These are phyloP conservation scores for Globisporangium middletonii DNA, from an alignment of 352 stramenopile species.

Conservation along the genomic window DNA sequence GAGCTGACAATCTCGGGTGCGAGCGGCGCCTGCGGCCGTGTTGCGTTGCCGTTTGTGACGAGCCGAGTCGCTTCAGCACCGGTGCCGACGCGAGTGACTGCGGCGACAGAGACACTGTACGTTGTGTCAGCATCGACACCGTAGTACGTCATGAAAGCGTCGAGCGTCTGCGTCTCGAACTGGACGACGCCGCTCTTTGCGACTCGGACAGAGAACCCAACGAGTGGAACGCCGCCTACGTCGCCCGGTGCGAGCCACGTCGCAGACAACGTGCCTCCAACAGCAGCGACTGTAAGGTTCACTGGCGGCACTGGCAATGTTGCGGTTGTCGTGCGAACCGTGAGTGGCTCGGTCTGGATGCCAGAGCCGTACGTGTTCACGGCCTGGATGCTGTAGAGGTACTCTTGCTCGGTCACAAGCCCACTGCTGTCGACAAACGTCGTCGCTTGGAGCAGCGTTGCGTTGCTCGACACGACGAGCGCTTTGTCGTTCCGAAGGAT, in stretches of 20 bases:
- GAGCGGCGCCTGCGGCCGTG: slow-evolving; percentile 17
- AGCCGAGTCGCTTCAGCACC: slow-evolving; percentile 3
- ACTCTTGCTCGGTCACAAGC: slow-evolving; percentile 23
- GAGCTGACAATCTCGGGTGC: slow-evolving; percentile 17
- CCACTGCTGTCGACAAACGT: slow-evolving; percentile 23
- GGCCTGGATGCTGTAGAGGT: slow-evolving; percentile 38
- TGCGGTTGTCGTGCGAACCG: slow-evolving; percentile 19
- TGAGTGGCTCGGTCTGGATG: slow-evolving; percentile 20
- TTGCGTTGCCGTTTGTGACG: slow-evolving; percentile 24
- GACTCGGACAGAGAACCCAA: slow-evolving; percentile 10
- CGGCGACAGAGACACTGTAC: slow-evolving; percentile 25
- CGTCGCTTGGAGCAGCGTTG: slow-evolving; percentile 4
- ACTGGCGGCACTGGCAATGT: slow-evolving; percentile 16
- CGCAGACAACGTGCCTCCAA: slow-evolving; percentile 23
- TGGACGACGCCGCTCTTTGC: slow-evolving; percentile 1
- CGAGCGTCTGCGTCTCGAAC: slow-evolving; percentile 1
- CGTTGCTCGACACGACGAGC: neutral
- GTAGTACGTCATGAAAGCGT: slow-evolving; percentile 14
- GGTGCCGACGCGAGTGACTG: slow-evolving; percentile 22
- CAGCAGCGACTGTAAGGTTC: slow-evolving; percentile 8
- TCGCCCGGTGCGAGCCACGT: slow-evolving; percentile 28
- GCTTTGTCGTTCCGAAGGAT: slow-evolving; percentile 25
- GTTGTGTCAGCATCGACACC: slow-evolving; percentile 17
- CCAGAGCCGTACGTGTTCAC: slow-evolving; percentile 30
- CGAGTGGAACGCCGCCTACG: slow-evolving; percentile 31